Conservation (phyloP, 345 rosid species). For the Sonneratia caseolaris region DNA sequence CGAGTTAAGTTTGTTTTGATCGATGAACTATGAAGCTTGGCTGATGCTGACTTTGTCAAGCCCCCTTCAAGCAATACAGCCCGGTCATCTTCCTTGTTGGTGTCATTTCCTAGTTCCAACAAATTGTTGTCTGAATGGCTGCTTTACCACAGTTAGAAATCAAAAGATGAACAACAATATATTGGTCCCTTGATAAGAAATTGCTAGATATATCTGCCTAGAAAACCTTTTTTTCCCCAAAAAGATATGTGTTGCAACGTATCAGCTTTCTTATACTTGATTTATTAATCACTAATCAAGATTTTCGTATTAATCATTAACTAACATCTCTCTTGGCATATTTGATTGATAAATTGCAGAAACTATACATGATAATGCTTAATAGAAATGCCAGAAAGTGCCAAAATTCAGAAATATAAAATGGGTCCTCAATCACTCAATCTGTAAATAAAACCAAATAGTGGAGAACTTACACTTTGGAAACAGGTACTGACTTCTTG, state of each 20-base stretch:
- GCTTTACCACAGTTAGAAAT: slow-evolving; percentile 15
- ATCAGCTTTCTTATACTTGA: not conserved
- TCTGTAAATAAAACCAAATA: not conserved
- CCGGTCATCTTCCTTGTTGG: slow-evolving; percentile 68
- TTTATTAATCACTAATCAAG: not conserved
- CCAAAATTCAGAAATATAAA: not conserved
- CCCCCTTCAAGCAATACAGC: slow-evolving; percentile 92
- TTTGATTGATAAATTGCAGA: not conserved
- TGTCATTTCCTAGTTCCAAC: slow-evolving; percentile 56
- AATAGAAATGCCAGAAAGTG: not conserved
- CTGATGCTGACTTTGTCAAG: slow-evolving; percentile 63
- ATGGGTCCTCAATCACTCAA: no score
- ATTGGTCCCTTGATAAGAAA: not conserved
- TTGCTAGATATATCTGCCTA: not conserved
- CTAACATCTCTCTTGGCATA: not conserved
- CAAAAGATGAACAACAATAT: slow-evolving; percentile 1
- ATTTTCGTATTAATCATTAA: not conserved
- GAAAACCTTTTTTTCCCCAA: not conserved
- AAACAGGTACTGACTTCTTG: slow-evolving; percentile 41
- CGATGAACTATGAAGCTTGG: slow-evolving; percentile 49
- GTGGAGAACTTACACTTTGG: slow-evolving; percentile 63
- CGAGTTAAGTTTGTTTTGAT: slow-evolving; percentile 66
- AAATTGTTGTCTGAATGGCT: slow-evolving; percentile 90
- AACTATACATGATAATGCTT: not conserved
- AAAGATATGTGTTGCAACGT: not conserved